Base-by-base conservation (phyloP, 1,284 basidiomycete genomes). In the Heliocybe sulcata region DNA sequence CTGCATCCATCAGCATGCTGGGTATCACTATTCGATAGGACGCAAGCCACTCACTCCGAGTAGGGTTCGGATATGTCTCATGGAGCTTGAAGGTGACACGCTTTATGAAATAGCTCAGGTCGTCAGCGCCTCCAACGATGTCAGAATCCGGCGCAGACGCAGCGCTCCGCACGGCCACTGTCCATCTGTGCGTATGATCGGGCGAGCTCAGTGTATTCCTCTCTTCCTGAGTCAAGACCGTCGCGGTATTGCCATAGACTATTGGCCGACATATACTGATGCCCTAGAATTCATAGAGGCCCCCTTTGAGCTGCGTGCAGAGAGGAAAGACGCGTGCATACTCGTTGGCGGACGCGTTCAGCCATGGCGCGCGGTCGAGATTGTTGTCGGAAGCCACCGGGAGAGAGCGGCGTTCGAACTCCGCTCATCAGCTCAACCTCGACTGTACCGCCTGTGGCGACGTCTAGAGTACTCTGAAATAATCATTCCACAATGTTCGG, bases 1-100 rank as follows among this genome's bases (percentile, higher is more conserved):
- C 94, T 98, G 20, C 45, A 33, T 56, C 35, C 35, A 33, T 51
- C 29, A 23, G 48, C 35, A 4, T 35, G 48, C 51, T 35, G 20
- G 35, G n/a, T 16, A 35, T n/a, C n/a, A n/a, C n/a, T n/a, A n/a
- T n/a, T n/a, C n/a, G 47, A 35, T 26, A 29, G 29, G 53, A 19
- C 51, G n/a, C 26, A 52, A 51, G 22, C 50, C 19, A 68, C 88
- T 67, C 65, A 95, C 95, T 91, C 72, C 96, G 77, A 42, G 87
- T 89, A 0, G 94, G 93, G 66, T 89, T 94, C 0, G 92, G 70
- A 73, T 98, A 99, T 0, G 96, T 98, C 61, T 99, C 97, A 72
- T 99, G 97, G 51, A 99, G 74, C 70, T 95, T 96, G 82, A 99
- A 98, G 14, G 93, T 92, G 52, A 99, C 96, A 51, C 94, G 83